Base-by-base conservation (phyloP, 768 basidiomycete species). In the Mycena kentingensis region DNA sequence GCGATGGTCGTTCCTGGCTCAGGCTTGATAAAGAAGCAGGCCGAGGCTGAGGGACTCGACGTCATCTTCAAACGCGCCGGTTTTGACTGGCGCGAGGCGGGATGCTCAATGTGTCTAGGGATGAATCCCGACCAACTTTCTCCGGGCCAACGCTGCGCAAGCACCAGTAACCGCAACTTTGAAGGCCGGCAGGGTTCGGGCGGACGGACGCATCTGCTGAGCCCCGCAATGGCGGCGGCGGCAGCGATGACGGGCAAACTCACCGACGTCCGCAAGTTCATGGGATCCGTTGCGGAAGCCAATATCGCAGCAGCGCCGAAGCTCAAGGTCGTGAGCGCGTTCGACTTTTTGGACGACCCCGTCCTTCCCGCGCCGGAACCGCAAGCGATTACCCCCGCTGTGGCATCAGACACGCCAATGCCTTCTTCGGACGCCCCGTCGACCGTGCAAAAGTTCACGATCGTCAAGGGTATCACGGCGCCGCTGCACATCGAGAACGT, bases 1-100 rank as follows among this genome's bases (percentile, higher is more conserved):
- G 93, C 92, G 4, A 94, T 96, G 92, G 77, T 95, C 57, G 93
- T 96, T 35, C 93, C 93, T 2, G 93, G 93, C 21, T 95, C 93
- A 13, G 93, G 93, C 46, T 67, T 95, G 44, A 83, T 96, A 68
- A 95, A 93, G 65, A 83, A 90, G 62, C 93, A 95, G 62, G 90
- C 93, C 18, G 92, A 95, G 72, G 85, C 84, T 18, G 93, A 96
- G 64, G 92, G 92, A 22, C 75, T 96, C 54, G 91, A 94, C 62
- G 77, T 78, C 49, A 76, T 95, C 60, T 92, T 96, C 77, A 90
- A 85, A 66, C 86, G 88, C 37, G 93, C 93, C 29, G 93, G 93
- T 27, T 96, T 94, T 64, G 93, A 96, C 64, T 95, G 93, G 93
- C 82, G 93, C 46, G 93, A 96, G 70, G 93, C 93, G 27, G 93